Percentiles rank a stretch among this genome's conserved stretches.
phyloP scores from a whole-genome alignment of 345 rosid genomes.

The Carallia brachiata region DNA sequence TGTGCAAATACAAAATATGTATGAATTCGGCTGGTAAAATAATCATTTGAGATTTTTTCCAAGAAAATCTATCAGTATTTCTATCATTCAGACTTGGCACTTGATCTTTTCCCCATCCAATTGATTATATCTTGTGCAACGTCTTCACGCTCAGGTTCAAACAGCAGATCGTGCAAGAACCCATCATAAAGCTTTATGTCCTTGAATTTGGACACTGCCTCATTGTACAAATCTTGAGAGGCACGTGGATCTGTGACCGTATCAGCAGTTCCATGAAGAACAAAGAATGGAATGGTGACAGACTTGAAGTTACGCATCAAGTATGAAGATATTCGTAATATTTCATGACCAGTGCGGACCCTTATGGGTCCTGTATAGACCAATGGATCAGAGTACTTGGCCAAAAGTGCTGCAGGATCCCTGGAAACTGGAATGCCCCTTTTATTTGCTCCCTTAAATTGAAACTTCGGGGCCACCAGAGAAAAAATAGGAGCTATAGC shows the following conservation, averaged over 20 bases:
- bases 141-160: constrained; percentile 87
- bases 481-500: constrained; percentile 93
- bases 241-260: constrained; percentile 92
- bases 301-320: constrained; percentile 67
- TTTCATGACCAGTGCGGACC: constrained; percentile 94
- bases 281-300: constrained; percentile 75
- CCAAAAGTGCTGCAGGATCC: constrained; percentile 86
- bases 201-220: constrained; percentile 74
- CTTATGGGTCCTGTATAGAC: constrained; percentile 98
- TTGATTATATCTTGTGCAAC: constrained; percentile 74
- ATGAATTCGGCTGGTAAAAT: too few relatives aligned
- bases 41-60: background rate
- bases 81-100: background rate
- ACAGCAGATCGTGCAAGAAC: constrained; percentile 87
- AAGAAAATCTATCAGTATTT: constrained; percentile 12
- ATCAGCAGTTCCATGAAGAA: constrained; percentile 93
- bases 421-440: constrained; percentile 94
- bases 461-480: constrained; percentile 72
- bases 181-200: constrained; percentile 92
- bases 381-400: constrained; percentile 89
- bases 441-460: constrained; percentile 97
- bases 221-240: constrained; percentile 72
- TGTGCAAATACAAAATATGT: too few relatives aligned
- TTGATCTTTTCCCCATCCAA: constrained; percentile 82
- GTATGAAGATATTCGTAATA: constrained; percentile 71